Conservation (phyloP, 1,284 basidiomycete genomes). For the Melampsora larici-populina region DNA sequence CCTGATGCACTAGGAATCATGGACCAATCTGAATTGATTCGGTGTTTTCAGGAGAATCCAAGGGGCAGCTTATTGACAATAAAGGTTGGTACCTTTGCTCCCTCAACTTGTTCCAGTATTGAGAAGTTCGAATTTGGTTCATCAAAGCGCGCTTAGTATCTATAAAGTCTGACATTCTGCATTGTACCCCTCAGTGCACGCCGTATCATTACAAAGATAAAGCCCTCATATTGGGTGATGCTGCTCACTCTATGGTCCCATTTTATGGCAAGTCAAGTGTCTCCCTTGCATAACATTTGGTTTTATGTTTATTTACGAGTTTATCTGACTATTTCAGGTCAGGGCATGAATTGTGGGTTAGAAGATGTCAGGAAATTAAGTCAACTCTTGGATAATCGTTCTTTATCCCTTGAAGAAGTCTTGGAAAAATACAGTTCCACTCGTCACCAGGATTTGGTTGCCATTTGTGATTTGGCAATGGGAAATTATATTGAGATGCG, state of each 20-base stretch:
- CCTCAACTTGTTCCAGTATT: not conserved
- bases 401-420: conserved; percentile 65
- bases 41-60: conserved; percentile 76
- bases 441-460: conserved; percentile 79
- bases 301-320: not conserved
- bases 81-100: conserved; percentile 63
- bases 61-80: conserved; percentile 84
- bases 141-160: not conserved
- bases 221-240: conserved; percentile 84
- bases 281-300: not conserved
- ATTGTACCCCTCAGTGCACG: conserved; percentile 60
- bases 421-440: conserved; percentile 72
- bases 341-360: conserved; percentile 94
- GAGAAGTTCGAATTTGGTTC: not conserved
- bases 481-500: conserved; percentile 77
- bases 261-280: conserved; percentile 66
- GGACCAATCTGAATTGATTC: conserved; percentile 70
- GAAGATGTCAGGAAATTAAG: conserved; percentile 91
- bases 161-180: not conserved
- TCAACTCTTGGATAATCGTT: conserved; percentile 68
- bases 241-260: conserved; percentile 82
- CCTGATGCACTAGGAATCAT: conserved; percentile 79
- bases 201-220: conserved; percentile 88
- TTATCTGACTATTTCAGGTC: conserved; percentile 56
- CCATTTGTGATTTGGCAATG: conserved; percentile 87